phyloP scores from a whole-genome alignment of 2,329 filamentous ascomycete species.

The Dothidotthia symphoricarpi region DNA sequence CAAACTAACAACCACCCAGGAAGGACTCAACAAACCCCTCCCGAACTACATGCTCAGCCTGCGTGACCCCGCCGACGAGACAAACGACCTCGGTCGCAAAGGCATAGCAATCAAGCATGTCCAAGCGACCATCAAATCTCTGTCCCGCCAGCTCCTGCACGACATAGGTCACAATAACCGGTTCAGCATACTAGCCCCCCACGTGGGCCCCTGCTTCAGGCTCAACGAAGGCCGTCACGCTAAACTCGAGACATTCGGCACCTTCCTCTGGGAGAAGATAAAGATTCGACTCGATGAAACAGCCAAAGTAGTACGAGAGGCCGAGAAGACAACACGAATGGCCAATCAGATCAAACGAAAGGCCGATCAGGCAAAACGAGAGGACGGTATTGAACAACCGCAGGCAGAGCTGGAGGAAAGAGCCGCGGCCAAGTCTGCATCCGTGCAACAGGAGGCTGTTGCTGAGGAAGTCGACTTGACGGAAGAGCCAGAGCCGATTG shows the following conservation, averaged over 20 bases:
- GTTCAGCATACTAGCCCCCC: slow-evolving; percentile 16
- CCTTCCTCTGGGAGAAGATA: slow-evolving; percentile 1
- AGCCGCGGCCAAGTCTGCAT: too few species aligned
- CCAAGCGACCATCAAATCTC: slow-evolving; percentile 43
- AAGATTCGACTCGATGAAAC: slow-evolving; percentile 6
- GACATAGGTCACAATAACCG: slow-evolving; percentile 17
- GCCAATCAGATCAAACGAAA: too few species aligned
- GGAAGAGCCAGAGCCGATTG: too few species aligned
- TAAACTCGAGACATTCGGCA: slow-evolving; percentile 17
- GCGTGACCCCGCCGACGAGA: slow-evolving; percentile 59
- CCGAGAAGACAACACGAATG: slow-evolving; percentile 2
- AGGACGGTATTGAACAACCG: neutral
- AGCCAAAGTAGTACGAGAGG: slow-evolving; percentile 17
- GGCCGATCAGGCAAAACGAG: neutral
- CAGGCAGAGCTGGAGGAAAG: neutral
- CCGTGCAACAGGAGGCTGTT: too few species aligned
- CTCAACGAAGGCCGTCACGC: slow-evolving; percentile 13
- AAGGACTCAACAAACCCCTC: slow-evolving; percentile 11
- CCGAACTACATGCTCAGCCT: slow-evolving; percentile 49
- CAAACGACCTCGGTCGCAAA: slow-evolving; percentile 57
- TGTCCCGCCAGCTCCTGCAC: slow-evolving; percentile 13
- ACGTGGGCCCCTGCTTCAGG: slow-evolving; percentile 23
- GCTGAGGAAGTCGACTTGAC: too few species aligned
- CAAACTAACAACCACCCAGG: slow-evolving; percentile 15
- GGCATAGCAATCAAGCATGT: slow-evolving; percentile 52